Evolutionary conservation across 495 filamentous ascomycete species (phyloP).

Genomic region (Hypomontagnella submonticulosa): DNA sequence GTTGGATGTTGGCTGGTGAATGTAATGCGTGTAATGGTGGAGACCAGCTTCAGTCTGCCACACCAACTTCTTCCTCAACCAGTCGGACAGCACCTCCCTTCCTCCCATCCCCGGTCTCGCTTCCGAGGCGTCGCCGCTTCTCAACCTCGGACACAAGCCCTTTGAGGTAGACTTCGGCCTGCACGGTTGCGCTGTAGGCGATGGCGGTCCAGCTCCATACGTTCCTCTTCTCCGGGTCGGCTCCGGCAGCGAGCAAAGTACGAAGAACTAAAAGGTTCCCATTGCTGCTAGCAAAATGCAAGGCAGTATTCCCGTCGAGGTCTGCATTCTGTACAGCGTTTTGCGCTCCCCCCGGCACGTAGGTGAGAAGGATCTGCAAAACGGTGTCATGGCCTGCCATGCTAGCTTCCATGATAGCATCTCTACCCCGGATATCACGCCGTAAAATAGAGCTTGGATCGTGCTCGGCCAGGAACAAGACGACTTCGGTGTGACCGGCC

Average conservation of each 20-base stretch:
- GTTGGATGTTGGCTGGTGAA: too few relatives aligned
- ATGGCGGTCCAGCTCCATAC: slow-evolving; percentile 77
- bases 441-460: slow-evolving; percentile 58
- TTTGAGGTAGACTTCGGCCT: slow-evolving; percentile 80
- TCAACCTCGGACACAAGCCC: slow-evolving; percentile 69
- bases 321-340: slow-evolving; percentile 65
- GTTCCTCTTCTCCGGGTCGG: slow-evolving; percentile 72
- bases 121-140: slow-evolving; percentile 49
- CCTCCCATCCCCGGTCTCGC: slow-evolving; percentile 46
- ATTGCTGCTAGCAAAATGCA: slow-evolving; percentile 74
- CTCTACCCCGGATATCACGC: slow-evolving; percentile 66
- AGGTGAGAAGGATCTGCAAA: slow-evolving; percentile 68
- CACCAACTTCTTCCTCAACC: slow-evolving; percentile 43
- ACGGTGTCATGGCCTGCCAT: slow-evolving; percentile 67
- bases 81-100: slow-evolving; percentile 50
- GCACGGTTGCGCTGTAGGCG: slow-evolving; percentile 75
- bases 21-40: not conserved
- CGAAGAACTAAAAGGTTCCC: slow-evolving; percentile 79
- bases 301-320: slow-evolving; percentile 76
- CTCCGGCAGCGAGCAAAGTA: slow-evolving; percentile 74
- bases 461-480: slow-evolving; percentile 64
- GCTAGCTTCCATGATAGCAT: slow-evolving; percentile 68
- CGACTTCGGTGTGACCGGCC: slow-evolving; percentile 68
- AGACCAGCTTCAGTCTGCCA: slow-evolving; percentile 21
- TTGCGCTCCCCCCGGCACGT: slow-evolving; percentile 56